Percentiles rank a stretch among this genome's conserved stretches.
Evolutionary conservation across 108 stramenopile species (phyloP).

Genomic region (Licmophora abbreviata): DNA sequence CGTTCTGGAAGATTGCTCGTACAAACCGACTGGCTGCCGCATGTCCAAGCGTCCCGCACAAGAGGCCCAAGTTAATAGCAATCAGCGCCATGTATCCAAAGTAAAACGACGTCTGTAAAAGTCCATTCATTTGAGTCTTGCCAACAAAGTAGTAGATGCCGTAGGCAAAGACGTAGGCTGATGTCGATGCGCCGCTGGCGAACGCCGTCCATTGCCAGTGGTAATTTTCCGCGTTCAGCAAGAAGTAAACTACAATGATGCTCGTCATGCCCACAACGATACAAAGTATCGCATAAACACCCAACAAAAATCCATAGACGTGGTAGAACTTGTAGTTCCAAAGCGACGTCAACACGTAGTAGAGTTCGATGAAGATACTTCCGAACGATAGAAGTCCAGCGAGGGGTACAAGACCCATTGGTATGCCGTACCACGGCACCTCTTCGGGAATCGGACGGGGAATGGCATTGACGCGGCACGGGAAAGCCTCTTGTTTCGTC

Average conservation of each 20-base stretch:
- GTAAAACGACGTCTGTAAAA: conserved; percentile 91
- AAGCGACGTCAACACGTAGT: conserved; percentile 89
- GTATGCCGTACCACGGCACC: conserved; percentile 89
- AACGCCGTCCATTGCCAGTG: conserved; percentile 99
- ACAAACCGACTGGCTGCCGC: conserved; percentile 81
- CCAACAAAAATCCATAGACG: conserved; percentile 96
- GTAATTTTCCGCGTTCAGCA: conserved; percentile 95
- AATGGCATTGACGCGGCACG: conserved; percentile 95
- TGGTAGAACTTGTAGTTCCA: conserved; percentile 99
- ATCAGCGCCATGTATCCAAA: conserved; percentile 92
- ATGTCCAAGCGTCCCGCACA: conserved; percentile 88
- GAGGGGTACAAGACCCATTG: conserved; percentile 76
- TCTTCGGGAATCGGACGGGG: conserved; percentile 93
- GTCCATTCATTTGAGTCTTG: conserved; percentile 96
- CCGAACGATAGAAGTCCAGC: conserved; percentile 93
- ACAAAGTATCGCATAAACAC: conserved; percentile 90
- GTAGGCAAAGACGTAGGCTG: conserved; percentile 95
- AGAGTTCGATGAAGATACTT: conserved; percentile 97
- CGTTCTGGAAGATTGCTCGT: conserved; percentile 81
- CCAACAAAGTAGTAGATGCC: conserved; percentile 94
- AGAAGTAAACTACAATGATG: conserved; percentile 96
- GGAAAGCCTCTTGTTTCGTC: conserved; percentile 56
- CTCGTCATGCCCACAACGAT: conserved; percentile 95
- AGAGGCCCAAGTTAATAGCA: conserved; percentile 59
- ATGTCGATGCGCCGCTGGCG: conserved; percentile 81